These are phyloP conservation scores for Lunasporangiospora selenospora DNA, from an alignment of 192 early-diverging fungal species.

Conservation along the genomic window DNA sequence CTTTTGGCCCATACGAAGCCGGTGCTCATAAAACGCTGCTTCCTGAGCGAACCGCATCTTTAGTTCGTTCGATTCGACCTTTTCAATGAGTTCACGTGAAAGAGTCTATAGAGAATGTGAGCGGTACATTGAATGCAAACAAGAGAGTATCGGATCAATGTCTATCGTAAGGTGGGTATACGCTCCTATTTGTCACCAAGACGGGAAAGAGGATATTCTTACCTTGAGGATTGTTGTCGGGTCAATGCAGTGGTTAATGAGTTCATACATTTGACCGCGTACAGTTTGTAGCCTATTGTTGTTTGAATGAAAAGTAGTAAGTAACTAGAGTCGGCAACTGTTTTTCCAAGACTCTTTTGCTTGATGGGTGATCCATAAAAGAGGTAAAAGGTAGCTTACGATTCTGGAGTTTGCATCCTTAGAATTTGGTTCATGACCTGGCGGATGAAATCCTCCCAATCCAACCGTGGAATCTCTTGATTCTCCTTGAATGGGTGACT, in stretches of 20 bases:
- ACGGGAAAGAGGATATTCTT: too few species aligned
- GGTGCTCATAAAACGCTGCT: slow-evolving; percentile 93
- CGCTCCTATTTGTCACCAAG: too few species aligned
- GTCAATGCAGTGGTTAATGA: slow-evolving; percentile 91
- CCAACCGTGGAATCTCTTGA: slow-evolving; percentile 72
- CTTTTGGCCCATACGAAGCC: slow-evolving; percentile 86
- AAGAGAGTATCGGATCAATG: not conserved
- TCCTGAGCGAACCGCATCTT: slow-evolving; percentile 70
- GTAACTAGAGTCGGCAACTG: too few species aligned
- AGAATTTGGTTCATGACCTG: slow-evolving; percentile 74
- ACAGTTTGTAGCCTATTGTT: slow-evolving; percentile 66
- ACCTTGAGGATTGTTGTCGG: slow-evolving; percentile 82
- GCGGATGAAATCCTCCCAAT: slow-evolving; percentile 88
- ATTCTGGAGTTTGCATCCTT: slow-evolving; percentile 76
- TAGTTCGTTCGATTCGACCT: slow-evolving; percentile 67
- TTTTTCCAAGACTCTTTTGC: too few species aligned
- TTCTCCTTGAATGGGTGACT: slow-evolving; percentile 49
- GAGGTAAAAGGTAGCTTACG: too few species aligned
- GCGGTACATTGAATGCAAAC: not conserved
- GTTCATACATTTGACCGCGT: slow-evolving; percentile 83
- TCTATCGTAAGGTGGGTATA: too few species aligned
- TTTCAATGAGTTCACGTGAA: slow-evolving; percentile 72
- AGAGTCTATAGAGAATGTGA: slow-evolving; percentile 55
- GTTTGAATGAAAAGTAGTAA: not conserved
- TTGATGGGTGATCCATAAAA: too few species aligned